Evolutionary conservation across 306 rosid species (phyloP).

Genomic region (Corylus avellana): DNA sequence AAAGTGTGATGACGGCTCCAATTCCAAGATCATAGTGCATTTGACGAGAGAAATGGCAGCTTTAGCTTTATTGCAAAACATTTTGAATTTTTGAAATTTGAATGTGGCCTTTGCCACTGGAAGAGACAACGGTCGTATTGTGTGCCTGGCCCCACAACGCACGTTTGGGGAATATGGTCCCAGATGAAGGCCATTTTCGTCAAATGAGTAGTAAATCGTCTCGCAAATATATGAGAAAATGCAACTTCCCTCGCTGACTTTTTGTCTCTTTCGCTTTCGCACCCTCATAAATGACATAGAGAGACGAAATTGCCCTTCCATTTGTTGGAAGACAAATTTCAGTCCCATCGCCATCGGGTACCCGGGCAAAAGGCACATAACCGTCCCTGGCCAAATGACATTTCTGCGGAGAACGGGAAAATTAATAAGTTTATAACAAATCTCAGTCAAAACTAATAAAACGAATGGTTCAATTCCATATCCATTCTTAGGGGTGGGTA

Average conservation of each 20-base stretch:
- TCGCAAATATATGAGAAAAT: too few relatives aligned
- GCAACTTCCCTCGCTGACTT: background rate
- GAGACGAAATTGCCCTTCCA: background rate
- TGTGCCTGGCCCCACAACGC: conserved; percentile 7
- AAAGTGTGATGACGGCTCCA: conserved; percentile 21
- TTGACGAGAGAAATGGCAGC: conserved; percentile 34
- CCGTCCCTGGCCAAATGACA: too few relatives aligned
- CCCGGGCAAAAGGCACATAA: too few relatives aligned
- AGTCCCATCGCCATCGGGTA: too few relatives aligned
- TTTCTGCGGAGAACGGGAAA: too few relatives aligned
- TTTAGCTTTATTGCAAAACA: conserved; percentile 27
- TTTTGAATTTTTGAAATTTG: conserved; percentile 83
- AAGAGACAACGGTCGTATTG: conserved; percentile 57
- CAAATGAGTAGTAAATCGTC: background rate
- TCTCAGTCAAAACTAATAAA: too few relatives aligned
- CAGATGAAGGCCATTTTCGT: background rate
- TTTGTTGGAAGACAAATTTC: background rate
- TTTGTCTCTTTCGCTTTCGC: background rate
- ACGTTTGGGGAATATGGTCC: background rate
- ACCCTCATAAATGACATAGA: background rate
- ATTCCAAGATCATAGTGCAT: conserved; percentile 9
- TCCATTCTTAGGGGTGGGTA: too few relatives aligned
- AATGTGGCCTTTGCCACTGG: conserved; percentile 28
- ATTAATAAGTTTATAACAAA: too few relatives aligned
- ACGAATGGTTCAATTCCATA: too few relatives aligned